Conservation (phyloP, 2,329 filamentous ascomycete species). For the Ilyonectria sp. region DNA sequence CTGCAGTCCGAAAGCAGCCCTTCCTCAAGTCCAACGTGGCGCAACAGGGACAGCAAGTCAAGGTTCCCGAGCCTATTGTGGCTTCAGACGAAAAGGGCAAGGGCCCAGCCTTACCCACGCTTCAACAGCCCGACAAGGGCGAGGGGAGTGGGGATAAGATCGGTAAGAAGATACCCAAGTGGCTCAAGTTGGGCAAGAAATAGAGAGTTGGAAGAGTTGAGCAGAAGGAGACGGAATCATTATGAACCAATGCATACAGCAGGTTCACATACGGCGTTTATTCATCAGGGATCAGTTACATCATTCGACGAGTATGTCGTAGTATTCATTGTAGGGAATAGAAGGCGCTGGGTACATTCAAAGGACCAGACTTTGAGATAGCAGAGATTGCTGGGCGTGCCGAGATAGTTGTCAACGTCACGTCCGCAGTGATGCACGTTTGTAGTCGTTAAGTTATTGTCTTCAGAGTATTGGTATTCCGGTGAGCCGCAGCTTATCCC, state of each 20-base stretch:
- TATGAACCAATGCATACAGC: constrained; percentile 18
- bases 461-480: constrained; percentile 55
- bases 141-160: constrained; percentile 67
- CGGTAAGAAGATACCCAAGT: constrained; percentile 82
- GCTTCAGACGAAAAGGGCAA: constrained; percentile 58
- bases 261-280: constrained; percentile 36
- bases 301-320: background rate
- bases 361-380: background rate
- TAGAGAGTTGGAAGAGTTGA: constrained; percentile 24
- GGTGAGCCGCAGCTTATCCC: constrained; percentile 52
- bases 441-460: constrained; percentile 46
- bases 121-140: constrained; percentile 53
- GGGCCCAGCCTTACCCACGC: constrained; percentile 34
- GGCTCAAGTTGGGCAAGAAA: constrained; percentile 84
- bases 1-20: constrained; percentile 66
- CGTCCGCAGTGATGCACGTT: constrained; percentile 27
- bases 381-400: background rate
- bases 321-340: constrained; percentile 17
- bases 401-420: constrained; percentile 5
- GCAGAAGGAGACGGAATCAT: background rate
- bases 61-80: constrained; percentile 70
- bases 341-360: constrained; percentile 20
- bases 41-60: constrained; percentile 76
- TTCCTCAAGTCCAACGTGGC: constrained; percentile 73
- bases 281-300: constrained; percentile 10